A percentile compares a stretch with the other conserved stretches of the same genome.
phyloP scores from a whole-genome alignment of 106 monocot genomes.

The Apostasia ramifera region DNA sequence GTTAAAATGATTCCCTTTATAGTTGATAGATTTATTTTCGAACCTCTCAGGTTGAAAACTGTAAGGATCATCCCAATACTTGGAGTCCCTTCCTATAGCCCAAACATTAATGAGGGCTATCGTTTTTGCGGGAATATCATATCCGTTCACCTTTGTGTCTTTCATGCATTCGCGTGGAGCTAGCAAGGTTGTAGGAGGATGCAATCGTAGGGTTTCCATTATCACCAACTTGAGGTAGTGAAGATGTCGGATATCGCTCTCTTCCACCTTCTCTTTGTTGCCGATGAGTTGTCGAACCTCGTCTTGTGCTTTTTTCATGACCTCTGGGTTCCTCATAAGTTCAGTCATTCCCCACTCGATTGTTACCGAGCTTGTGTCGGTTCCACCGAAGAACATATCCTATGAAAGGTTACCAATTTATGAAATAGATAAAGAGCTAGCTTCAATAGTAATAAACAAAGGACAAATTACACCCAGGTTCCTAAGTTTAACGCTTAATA shows the following conservation, averaged over 20 bases:
- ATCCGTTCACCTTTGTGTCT: not conserved
- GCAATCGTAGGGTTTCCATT: not conserved
- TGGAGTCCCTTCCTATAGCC: constrained; percentile 3
- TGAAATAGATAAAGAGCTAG: not conserved
- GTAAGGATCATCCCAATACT: not conserved
- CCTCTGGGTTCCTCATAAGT: constrained; percentile 3
- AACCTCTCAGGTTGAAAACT: constrained; percentile 3
- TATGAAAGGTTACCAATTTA: not conserved
- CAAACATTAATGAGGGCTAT: not conserved
- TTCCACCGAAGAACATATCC: constrained; percentile 7
- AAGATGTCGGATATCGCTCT: not conserved
- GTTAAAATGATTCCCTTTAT: not conserved
- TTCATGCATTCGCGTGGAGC: not conserved
- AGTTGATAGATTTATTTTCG: not conserved
- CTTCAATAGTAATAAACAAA: too few species aligned
- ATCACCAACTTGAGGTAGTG: not conserved
- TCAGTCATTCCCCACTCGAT: constrained; percentile 8
- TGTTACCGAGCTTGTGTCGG: constrained; percentile 4
- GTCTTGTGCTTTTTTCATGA: constrained; percentile 2
- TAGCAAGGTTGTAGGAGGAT: not conserved
- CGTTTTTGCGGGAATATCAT: not conserved
- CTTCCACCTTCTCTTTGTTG: constrained; percentile 5
- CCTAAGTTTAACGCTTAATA: too few species aligned
- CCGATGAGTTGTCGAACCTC: not conserved
- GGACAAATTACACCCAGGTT: too few species aligned